Evolutionary conservation across 2,329 filamentous ascomycete species (phyloP).

Genomic region (Pseudogymnoascus sp.): DNA sequence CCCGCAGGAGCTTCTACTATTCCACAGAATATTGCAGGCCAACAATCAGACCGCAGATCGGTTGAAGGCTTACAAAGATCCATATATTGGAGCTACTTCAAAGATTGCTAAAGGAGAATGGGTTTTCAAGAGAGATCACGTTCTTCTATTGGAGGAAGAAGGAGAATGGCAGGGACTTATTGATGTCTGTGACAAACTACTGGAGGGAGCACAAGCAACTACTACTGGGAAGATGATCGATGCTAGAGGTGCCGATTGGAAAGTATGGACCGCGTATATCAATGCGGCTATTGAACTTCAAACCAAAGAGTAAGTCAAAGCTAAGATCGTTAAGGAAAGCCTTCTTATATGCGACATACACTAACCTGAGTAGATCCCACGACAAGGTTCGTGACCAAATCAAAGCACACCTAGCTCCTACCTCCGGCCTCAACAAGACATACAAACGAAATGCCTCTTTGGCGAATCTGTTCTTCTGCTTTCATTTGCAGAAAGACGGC

Average conservation of each 20-base stretch:
- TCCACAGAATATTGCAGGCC: slow-evolving; percentile 23
- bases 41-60: slow-evolving; percentile 21
- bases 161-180: slow-evolving; percentile 25
- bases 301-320: slow-evolving; percentile 19
- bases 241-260: slow-evolving; percentile 26
- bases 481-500: not conserved
- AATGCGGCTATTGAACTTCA: slow-evolving; percentile 21
- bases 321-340: slow-evolving; percentile 11
- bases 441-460: slow-evolving; percentile 29
- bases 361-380: slow-evolving; percentile 4
- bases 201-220: slow-evolving; percentile 25
- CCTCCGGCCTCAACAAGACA: slow-evolving; percentile 26
- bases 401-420: slow-evolving; percentile 24
- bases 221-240: slow-evolving; percentile 22
- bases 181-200: slow-evolving; percentile 19
- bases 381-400: slow-evolving; percentile 21
- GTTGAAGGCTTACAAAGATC: slow-evolving; percentile 24
- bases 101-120: slow-evolving; percentile 28
- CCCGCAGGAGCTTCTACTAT: slow-evolving; percentile 27
- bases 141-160: slow-evolving; percentile 20
- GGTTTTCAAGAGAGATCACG: slow-evolving; percentile 26
- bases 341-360: not conserved
- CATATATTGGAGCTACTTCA: slow-evolving; percentile 26
- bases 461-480: slow-evolving; percentile 13
- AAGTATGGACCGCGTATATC: slow-evolving; percentile 27